These are phyloP conservation scores for Stemphylium vesicarium DNA, from an alignment of 2,329 filamentous ascomycete genomes.

Conservation along the genomic window DNA sequence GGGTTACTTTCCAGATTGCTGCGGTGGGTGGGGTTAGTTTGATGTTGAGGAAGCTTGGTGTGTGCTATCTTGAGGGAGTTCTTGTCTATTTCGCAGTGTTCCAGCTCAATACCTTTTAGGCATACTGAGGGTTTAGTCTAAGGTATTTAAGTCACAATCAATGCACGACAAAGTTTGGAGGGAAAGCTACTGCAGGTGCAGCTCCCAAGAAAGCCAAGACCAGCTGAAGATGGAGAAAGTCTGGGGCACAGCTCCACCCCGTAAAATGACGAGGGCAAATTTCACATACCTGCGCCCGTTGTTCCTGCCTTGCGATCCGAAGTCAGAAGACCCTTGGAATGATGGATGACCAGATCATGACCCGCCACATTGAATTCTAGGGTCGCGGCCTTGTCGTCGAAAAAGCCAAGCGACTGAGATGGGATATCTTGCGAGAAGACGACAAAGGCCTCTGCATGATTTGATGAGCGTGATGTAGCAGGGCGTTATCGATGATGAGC, in stretches of 20 bases:
- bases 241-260: constrained; percentile 10
- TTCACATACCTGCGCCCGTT: constrained; percentile 68
- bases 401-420: constrained; percentile 74
- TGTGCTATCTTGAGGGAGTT: too few relatives aligned
- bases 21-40: constrained; percentile 3
- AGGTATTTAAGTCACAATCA: neutral
- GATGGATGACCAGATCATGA: constrained; percentile 75
- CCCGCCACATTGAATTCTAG: constrained; percentile 73
- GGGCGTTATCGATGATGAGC: neutral
- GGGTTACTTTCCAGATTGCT: constrained; percentile 93
- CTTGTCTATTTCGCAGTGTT: too few relatives aligned
- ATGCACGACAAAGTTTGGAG: neutral
- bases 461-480: constrained; percentile 20
- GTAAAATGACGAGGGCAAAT: constrained; percentile 21
- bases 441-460: constrained; percentile 76
- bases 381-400: constrained; percentile 71
- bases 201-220: constrained; percentile 33
- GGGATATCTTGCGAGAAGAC: constrained; percentile 80
- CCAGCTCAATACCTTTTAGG: too few relatives aligned
- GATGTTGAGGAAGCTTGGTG: neutral
- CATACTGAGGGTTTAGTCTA: too few relatives aligned
- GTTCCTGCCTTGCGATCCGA: constrained; percentile 77
- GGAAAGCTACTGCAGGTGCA: neutral
- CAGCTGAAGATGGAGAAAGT: constrained; percentile 17
- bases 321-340: constrained; percentile 81